phyloP scores from a whole-genome alignment of 495 filamentous ascomycete species.

The Aspergillus funiculosus region DNA sequence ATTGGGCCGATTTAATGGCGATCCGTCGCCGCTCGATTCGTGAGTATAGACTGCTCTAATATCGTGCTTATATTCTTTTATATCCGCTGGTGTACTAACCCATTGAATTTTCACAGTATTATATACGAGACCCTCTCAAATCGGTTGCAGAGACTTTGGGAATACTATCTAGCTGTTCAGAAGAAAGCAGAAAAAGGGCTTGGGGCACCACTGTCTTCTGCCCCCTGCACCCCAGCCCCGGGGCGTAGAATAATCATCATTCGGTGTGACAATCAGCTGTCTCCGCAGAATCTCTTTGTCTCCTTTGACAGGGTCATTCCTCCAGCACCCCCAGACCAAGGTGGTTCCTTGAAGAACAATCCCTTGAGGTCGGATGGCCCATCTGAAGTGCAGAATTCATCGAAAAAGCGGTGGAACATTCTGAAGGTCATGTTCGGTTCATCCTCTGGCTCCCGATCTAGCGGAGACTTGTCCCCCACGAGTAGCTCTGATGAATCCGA shows the following conservation, averaged over 20 bases:
- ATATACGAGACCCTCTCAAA: slow-evolving; percentile 67
- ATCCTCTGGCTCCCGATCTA: slow-evolving; percentile 25
- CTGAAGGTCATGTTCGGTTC: slow-evolving; percentile 60
- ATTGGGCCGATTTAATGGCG: slow-evolving; percentile 70
- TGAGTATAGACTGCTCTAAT: slow-evolving; percentile 39
- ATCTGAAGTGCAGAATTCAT: slow-evolving; percentile 21
- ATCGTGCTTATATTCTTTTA: not conserved
- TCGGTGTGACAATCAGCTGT: slow-evolving; percentile 67
- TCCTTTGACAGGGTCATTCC: slow-evolving; percentile 59
- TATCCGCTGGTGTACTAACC: slow-evolving; percentile 1
- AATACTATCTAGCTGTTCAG: slow-evolving; percentile 66
- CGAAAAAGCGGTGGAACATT: slow-evolving; percentile 64
- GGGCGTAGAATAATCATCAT: slow-evolving; percentile 88
- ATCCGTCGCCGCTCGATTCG: slow-evolving; percentile 61
- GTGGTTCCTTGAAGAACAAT: slow-evolving; percentile 34
- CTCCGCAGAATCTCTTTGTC: slow-evolving; percentile 53
- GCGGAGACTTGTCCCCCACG: slow-evolving; percentile 25
- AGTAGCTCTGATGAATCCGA: slow-evolving; percentile 41
- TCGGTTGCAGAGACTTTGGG: slow-evolving; percentile 68
- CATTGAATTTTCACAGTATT: slow-evolving; percentile 13
- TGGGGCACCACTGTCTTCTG: slow-evolving; percentile 58
- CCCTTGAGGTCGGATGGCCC: slow-evolving; percentile 28
- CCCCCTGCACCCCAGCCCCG: slow-evolving; percentile 83
- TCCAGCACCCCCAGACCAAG: slow-evolving; percentile 35
- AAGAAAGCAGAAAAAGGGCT: slow-evolving; percentile 56